Base-by-base conservation (phyloP, 2,329 filamentous ascomycete genomes). In the Aspergillaceae sp. region DNA sequence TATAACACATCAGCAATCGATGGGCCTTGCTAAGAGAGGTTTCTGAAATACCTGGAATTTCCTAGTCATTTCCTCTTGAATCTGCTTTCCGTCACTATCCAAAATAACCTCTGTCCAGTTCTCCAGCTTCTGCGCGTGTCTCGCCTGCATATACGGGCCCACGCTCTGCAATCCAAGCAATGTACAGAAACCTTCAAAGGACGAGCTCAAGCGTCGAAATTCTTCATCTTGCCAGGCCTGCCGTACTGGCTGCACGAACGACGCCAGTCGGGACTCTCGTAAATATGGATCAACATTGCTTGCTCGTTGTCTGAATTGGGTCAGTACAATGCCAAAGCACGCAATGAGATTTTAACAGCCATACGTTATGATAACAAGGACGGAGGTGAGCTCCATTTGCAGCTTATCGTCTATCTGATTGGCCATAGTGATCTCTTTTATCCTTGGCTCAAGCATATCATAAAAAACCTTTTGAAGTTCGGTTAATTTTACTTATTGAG, bases 361-460 rank as follows among this genome's bases (percentile, higher is more conserved):
- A 36, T 70, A 85, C 79, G 92, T 84, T 51, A 98, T 92, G 48
- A 94, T 92, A 63, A 98, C 94, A 1, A 97, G 74, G 52, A 97
- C 91, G 7, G 89, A 91, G 56, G 83, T 86, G 58, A 94, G 90
- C 1, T 90, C 87, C 59, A 92, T 83, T 47, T 87, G 82, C 30
- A 90, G 80, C 60, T 90, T 88, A 57, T 91, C 84, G 58, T 96
- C 91, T 70, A 45, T 78, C 77, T 29, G 85, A 80, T 41, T 86
- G 80, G 51, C 81, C 75, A 61, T 86, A 77, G 72, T 94, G 82
- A 63, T 68, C 49, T 91, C 85, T 49, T 84, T 84, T 49, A 97
- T 83, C 59, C 88, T 88, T 34, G 76, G 76, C 63, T 94, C 87
- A 29, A 98, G 79, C 56, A 92, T 81, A 48, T 91, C 85, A 62